Conservation (phyloP, 371 early-diverging fungal genomes). For the Mortierella sp. region DNA sequence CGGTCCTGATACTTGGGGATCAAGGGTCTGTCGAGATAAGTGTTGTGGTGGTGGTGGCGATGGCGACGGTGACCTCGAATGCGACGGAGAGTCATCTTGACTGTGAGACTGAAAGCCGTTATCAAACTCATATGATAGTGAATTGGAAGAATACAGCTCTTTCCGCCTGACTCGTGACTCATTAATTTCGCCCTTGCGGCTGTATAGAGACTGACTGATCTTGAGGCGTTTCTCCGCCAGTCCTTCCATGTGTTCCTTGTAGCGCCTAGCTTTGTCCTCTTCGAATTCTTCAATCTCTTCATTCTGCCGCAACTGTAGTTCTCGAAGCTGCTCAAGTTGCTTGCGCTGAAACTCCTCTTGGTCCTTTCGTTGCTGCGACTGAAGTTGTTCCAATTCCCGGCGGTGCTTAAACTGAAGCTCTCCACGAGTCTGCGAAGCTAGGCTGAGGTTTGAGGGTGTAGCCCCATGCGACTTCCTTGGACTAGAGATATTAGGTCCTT, state of each 20-base stretch:
- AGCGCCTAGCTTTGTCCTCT: constrained; percentile 17
- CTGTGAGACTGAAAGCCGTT: constrained; percentile 24
- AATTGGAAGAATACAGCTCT: background rate
- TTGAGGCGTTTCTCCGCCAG: constrained; percentile 30
- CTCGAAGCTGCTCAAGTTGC: constrained; percentile 46
- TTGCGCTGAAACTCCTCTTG: constrained; percentile 51
- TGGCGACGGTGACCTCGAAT: constrained; percentile 32
- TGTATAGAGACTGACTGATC: constrained; percentile 14
- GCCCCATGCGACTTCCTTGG: background rate
- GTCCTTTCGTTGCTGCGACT: constrained; percentile 36
- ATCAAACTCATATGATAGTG: constrained; percentile 34
- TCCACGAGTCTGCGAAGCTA: constrained; percentile 12
- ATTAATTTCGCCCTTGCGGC: constrained; percentile 3
- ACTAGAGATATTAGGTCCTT: background rate
- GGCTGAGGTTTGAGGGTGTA: background rate
- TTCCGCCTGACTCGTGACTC: constrained; percentile 8
- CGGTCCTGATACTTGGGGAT: background rate
- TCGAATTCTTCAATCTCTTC: constrained; percentile 42
- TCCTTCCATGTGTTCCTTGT: constrained; percentile 30
- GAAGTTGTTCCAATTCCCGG: constrained; percentile 42
- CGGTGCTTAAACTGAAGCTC: constrained; percentile 40
- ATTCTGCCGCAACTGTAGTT: constrained; percentile 38
- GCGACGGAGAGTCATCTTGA: constrained; percentile 9
- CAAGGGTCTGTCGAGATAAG: background rate
- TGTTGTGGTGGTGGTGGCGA: constrained; percentile 11